phyloP scores from a whole-genome alignment of 2,329 filamentous ascomycete genomes.

The Botrytis fabae region DNA sequence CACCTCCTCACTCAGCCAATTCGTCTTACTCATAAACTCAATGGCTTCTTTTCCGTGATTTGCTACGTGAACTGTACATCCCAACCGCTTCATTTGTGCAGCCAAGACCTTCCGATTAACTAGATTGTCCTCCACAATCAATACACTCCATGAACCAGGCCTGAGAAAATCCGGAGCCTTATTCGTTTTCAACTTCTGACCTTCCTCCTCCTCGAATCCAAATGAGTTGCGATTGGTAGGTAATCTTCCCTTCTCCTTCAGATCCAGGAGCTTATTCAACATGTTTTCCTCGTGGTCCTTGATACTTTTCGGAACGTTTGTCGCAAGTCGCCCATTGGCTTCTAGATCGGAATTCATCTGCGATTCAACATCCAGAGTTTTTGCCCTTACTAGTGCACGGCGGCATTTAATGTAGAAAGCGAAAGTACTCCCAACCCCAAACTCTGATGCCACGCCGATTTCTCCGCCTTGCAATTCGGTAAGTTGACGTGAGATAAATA shows the following conservation, averaged over 20 bases:
- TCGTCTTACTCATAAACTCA: constrained; percentile 38
- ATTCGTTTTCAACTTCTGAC: background rate
- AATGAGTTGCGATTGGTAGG: constrained; percentile 14
- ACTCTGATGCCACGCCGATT: constrained; percentile 69
- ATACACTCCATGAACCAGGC: constrained; percentile 38
- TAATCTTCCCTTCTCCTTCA: constrained; percentile 12
- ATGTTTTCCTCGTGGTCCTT: constrained; percentile 17
- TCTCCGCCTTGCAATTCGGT: constrained; percentile 79
- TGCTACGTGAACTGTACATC: constrained; percentile 47
- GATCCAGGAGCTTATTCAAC: background rate
- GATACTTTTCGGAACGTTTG: constrained; percentile 23
- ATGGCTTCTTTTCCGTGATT: constrained; percentile 59
- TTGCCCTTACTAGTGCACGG: constrained; percentile 19
- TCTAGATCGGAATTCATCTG: constrained; percentile 13
- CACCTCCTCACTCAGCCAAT: constrained; percentile 47
- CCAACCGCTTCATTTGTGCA: constrained; percentile 51
- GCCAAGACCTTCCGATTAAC: constrained; percentile 61
- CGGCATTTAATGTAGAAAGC: constrained; percentile 69
- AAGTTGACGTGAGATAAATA: constrained; percentile 78
- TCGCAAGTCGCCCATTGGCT: constrained; percentile 23
- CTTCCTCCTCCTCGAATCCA: constrained; percentile 18
- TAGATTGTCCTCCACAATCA: constrained; percentile 61
- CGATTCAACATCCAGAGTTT: constrained; percentile 14
- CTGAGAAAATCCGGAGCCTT: constrained; percentile 1
- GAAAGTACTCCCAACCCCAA: constrained; percentile 72